A percentile compares a stretch with the other conserved stretches of the same genome.
Conservation (phyloP, 2,329 filamentous ascomycete species). For the Venturia aucupariae region DNA sequence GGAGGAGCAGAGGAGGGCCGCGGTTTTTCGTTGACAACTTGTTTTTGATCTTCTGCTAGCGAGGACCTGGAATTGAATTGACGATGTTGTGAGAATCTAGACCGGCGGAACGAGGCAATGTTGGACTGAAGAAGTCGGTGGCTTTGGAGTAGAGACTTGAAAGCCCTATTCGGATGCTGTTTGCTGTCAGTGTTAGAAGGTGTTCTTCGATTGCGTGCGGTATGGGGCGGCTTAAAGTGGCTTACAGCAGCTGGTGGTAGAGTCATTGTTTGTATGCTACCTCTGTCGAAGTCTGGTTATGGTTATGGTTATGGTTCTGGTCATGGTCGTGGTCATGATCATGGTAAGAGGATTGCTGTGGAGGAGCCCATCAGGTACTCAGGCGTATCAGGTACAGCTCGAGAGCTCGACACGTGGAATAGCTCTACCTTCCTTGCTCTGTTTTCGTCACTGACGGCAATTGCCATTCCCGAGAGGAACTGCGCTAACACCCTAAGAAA, state of each 20-base stretch:
- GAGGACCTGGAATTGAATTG: background rate
- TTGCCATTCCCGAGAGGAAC: background rate
- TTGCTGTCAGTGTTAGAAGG: background rate
- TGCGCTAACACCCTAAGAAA: too few species aligned
- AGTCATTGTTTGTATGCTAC: constrained; percentile 13
- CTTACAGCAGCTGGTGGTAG: constrained; percentile 15
- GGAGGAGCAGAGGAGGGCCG: background rate
- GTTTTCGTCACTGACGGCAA: background rate
- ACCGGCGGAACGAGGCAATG: constrained; percentile 6
- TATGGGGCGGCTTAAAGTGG: background rate
- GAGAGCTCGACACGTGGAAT: too few species aligned
- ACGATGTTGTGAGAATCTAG: background rate
- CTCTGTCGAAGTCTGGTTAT: too few species aligned
- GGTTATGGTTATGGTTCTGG: too few species aligned
- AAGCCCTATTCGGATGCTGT: constrained; percentile 3
- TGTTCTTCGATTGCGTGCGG: background rate
- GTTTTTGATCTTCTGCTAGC: background rate
- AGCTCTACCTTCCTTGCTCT: background rate
- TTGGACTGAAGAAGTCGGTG: constrained; percentile 11
- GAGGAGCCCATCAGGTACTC: background rate
- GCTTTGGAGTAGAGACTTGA: constrained; percentile 5
- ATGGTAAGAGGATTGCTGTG: background rate
- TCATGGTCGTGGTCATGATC: too few species aligned
- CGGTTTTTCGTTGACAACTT: background rate
- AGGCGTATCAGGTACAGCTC: background rate